These are phyloP conservation scores for Rhytidiadelphus loreus DNA, from an alignment of 225 moss, liverwort and hornwort genomes.

Conservation along the genomic window DNA sequence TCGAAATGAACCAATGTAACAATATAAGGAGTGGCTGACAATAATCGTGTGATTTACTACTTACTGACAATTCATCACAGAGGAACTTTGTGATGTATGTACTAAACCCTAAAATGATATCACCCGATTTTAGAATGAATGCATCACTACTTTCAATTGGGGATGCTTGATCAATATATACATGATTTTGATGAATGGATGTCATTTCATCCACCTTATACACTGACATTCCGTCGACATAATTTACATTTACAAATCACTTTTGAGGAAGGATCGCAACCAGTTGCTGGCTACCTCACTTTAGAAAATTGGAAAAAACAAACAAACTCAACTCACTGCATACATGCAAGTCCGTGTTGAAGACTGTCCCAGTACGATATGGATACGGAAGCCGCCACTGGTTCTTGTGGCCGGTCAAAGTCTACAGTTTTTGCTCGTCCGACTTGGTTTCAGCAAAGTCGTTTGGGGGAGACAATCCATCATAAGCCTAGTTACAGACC, in stretches of 20 bases:
- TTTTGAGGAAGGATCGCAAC: no score
- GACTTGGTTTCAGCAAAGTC: background rate
- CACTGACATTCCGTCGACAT: no score
- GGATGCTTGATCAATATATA: no score
- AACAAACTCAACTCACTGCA: background rate
- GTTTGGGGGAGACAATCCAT: no score
- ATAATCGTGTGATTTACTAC: background rate
- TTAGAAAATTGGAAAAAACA: background rate
- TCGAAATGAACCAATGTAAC: background rate
- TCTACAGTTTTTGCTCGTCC: background rate
- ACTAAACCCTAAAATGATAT: no score
- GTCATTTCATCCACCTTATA: no score
- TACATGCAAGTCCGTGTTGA: background rate
- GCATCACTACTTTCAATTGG: no score
- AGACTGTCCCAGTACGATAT: background rate
- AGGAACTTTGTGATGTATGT: background rate
- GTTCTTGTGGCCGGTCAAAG: background rate
- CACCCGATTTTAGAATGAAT: no score
- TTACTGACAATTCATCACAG: no score
- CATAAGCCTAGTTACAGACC: background rate
- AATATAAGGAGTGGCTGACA: rapidly evolving
- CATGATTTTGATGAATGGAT: no score
- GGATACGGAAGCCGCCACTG: background rate
- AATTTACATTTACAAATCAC: no score
- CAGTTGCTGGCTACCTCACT: no score